Conservation (phyloP, 805 yeast species). For the Isabelozyma pseudorhagii region DNA sequence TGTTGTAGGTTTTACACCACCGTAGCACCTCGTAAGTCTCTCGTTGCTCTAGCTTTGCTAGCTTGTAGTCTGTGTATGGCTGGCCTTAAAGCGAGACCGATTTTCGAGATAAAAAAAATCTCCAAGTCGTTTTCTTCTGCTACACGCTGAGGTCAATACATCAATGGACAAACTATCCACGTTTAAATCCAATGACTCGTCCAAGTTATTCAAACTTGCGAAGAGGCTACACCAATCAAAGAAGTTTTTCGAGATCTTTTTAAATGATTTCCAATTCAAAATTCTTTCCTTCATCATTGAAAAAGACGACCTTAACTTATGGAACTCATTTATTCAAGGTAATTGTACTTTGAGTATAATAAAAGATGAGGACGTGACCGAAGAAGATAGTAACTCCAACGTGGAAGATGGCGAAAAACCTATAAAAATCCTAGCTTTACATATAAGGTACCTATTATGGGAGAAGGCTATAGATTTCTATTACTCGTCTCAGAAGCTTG, state of each 20-base stretch:
- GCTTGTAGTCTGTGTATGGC: no score
- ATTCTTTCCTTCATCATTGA: conserved; percentile 25
- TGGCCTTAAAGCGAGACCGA: no score
- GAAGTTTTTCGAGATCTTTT: conserved; percentile 32
- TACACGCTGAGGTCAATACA: background rate
- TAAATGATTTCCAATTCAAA: conserved; percentile 33
- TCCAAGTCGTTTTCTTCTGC: no score
- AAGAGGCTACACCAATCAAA: conserved; percentile 23
- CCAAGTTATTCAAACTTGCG: conserved; percentile 32
- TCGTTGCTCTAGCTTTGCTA: no score
- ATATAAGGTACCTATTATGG: conserved; percentile 65
- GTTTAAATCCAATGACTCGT: conserved; percentile 31
- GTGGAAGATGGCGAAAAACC: conserved; percentile 42
- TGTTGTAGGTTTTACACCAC: background rate
- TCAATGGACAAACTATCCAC: conserved; percentile 36
- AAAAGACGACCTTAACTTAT: conserved; percentile 27
- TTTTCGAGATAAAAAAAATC: no score
- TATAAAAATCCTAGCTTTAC: conserved; percentile 48
- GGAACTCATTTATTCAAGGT: conserved; percentile 39
- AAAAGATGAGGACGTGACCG: conserved; percentile 6
- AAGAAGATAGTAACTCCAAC: conserved; percentile 13
- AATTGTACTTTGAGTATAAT: conserved; percentile 23
- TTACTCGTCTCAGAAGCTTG: conserved; percentile 23
- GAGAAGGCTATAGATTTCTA: conserved; percentile 61
- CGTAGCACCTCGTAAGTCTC: no score